A percentile compares a stretch with the other conserved stretches of the same genome.
Evolutionary conservation across 2,329 filamentous ascomycete genomes (phyloP).

Genomic region (Ophiostoma triangulosporum): DNA sequence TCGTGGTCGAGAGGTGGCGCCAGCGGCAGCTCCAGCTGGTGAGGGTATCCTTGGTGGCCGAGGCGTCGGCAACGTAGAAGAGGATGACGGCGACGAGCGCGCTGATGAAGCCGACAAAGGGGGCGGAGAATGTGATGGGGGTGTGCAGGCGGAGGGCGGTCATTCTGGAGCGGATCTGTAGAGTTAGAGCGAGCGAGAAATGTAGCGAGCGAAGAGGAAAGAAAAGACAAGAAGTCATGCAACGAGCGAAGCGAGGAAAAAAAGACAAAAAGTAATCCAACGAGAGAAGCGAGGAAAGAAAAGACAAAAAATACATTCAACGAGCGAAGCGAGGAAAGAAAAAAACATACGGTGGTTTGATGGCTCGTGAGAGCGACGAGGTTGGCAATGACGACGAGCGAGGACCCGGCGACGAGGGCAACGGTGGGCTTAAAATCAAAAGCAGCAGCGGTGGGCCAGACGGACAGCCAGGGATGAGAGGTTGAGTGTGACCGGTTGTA

Average conservation of each 20-base stretch:
- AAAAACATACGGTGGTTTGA: conserved; percentile 32
- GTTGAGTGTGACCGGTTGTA: conserved; percentile 41
- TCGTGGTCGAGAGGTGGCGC: conserved; percentile 35
- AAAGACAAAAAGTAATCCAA: conserved; percentile 8
- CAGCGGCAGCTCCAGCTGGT: conserved; percentile 52
- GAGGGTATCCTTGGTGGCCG: conserved; percentile 37
- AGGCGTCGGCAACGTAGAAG: conserved; percentile 44
- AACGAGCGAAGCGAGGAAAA: background rate
- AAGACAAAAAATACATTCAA: conserved; percentile 28
- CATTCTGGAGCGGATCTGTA: conserved; percentile 23
- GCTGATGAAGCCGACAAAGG: conserved; percentile 29
- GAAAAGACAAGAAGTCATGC: background rate
- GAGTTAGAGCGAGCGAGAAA: conserved; percentile 13
- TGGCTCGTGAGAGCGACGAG: conserved; percentile 35
- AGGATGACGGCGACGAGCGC: conserved; percentile 40
- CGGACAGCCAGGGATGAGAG: conserved; percentile 24
- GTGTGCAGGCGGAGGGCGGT: conserved; percentile 24
- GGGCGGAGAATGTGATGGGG: conserved; percentile 25
- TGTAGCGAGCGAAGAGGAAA: background rate
- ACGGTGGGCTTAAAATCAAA: conserved; percentile 44
- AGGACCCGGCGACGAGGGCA: conserved; percentile 38
- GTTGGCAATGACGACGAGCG: conserved; percentile 36
- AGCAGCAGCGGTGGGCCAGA: conserved; percentile 38
- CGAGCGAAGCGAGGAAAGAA: conserved; percentile 27
- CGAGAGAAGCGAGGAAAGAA: conserved; percentile 27